Conservation (phyloP, 495 filamentous ascomycete species). For the Penicillium soppii region DNA sequence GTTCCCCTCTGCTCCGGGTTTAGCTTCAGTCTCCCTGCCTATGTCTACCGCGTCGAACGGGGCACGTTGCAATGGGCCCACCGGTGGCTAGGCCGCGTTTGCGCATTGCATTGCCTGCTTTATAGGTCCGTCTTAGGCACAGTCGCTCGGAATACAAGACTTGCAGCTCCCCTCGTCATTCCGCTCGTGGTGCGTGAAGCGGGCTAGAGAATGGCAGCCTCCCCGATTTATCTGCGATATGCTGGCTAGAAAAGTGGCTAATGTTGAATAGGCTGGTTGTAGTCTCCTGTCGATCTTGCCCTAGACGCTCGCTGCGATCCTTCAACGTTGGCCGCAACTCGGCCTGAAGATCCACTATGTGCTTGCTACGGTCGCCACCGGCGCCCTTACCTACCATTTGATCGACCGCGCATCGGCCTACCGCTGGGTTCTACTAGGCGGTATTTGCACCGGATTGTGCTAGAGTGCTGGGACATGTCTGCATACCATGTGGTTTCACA, state of each 20-base stretch:
- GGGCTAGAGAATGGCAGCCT: neutral
- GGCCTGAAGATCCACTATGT: constrained; percentile 2
- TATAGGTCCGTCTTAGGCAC: neutral
- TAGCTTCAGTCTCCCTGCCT: constrained; percentile 1
- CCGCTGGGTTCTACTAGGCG: constrained; percentile 6
- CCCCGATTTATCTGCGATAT: neutral
- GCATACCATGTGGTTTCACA: constrained; percentile 2
- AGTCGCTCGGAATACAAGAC: neutral
- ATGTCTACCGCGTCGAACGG: neutral
- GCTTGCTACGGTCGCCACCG: neutral
- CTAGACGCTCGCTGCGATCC: constrained; percentile 4
- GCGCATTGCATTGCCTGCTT: neutral
- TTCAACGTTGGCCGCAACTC: constrained; percentile 2
- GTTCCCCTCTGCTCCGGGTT: constrained; percentile 3
- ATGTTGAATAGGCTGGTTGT: neutral
- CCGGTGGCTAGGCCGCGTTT: constrained; percentile 1
- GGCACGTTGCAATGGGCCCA: neutral
- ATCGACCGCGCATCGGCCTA: neutral
- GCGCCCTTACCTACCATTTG: constrained; percentile 5
- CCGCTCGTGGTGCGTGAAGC: neutral
- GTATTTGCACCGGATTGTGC: neutral
- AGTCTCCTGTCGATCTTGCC: constrained; percentile 6
- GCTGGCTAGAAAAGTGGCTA: neutral
- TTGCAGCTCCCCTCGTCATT: constrained; percentile 1
- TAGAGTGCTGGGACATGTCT: neutral